Base-by-base conservation (phyloP, 345 rosid species). In the Odontarrhena argentea region DNA sequence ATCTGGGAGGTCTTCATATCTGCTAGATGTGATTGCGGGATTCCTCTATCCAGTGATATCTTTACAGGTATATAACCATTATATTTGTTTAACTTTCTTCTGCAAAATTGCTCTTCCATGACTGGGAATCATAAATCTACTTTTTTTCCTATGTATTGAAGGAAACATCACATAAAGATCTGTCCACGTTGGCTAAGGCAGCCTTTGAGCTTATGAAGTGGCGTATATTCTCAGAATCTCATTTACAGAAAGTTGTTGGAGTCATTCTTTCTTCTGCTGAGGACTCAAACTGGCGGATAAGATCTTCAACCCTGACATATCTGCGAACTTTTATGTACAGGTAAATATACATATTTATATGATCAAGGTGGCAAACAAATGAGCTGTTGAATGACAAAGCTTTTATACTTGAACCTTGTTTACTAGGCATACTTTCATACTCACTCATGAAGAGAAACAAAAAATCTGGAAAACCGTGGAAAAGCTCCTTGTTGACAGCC, bases 91-190 rank as follows among this genome's bases (percentile, higher is more conserved):
- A 3, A 45, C 42, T 35, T 62, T 41, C 52, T 35, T 54, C 66
- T 12, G 49, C 28, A 49, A 10, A 53, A 44, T 65, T 65, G 1
- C 42, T 48, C 48, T 47, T 35, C 51, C 46, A 24, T 66, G 55
- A 15, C 44, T 47, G 34, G 41, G 35, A 55, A 67, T 55, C 75
- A 78, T 63, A 49, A 18, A 55, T 12, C 34, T 63, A 9, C 36
- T 32, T 32, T 32, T 32, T 62, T 65, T 40, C 42, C 24, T 32
- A 32, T 54, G 43, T 64, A 74, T 59, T 79, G 72, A 79, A 94
- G 99, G 99, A 94, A 86, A 94, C 97, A 62, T 91, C 97, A 65
- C 81, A 91, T 75, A 94, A 94, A 80, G 99, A 94, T 76, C 74
- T 94, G 76, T 94, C 96, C 47, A 87, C 85, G 68, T 77, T 94